Conservation (phyloP, 2,329 filamentous ascomycete species). For the Penicillium psychrosexuale region DNA sequence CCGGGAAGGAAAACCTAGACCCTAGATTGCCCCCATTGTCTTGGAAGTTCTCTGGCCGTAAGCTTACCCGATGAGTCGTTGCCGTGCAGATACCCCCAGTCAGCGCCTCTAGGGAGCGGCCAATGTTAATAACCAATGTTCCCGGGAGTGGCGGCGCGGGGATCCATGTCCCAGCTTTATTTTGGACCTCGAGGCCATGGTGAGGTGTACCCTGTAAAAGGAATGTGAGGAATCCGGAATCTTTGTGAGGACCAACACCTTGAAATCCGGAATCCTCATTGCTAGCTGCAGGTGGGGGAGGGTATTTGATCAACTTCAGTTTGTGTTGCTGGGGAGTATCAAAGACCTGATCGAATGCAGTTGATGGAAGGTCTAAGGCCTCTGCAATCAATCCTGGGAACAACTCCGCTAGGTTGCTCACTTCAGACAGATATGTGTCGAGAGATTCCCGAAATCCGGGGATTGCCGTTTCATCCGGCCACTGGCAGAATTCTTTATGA, state of each 20-base stretch:
- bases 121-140: conserved; percentile 51
- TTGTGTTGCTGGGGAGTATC: conserved; percentile 36
- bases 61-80: conserved; percentile 36
- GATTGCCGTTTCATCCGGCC: conserved; percentile 33
- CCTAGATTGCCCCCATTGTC: conserved; percentile 26
- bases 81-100: conserved; percentile 37
- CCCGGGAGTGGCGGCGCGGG: conserved; percentile 44
- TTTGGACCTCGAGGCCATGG: conserved; percentile 50
- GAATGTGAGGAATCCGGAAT: conserved; percentile 51
- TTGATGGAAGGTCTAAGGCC: conserved; percentile 29
- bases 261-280: conserved; percentile 32
- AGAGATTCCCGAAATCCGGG: conserved; percentile 32
- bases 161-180: conserved; percentile 48
- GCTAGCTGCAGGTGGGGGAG: conserved; percentile 27
- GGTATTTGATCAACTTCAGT: conserved; percentile 46
- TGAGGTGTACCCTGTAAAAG: conserved; percentile 45
- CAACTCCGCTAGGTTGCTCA: conserved; percentile 23
- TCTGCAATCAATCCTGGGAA: conserved; percentile 35
- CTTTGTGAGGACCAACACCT: conserved; percentile 48
- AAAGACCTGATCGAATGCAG: conserved; percentile 33
- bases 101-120: conserved; percentile 36
- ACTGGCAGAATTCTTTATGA: conserved; percentile 17
- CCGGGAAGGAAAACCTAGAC: conserved; percentile 35
- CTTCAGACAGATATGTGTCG: conserved; percentile 31
- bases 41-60: conserved; percentile 29